Evolutionary conservation across 306 rosid species (phyloP), one percentile per base, ranked within the genome.

Genomic region (Hippophae gyantsensis): DNA sequence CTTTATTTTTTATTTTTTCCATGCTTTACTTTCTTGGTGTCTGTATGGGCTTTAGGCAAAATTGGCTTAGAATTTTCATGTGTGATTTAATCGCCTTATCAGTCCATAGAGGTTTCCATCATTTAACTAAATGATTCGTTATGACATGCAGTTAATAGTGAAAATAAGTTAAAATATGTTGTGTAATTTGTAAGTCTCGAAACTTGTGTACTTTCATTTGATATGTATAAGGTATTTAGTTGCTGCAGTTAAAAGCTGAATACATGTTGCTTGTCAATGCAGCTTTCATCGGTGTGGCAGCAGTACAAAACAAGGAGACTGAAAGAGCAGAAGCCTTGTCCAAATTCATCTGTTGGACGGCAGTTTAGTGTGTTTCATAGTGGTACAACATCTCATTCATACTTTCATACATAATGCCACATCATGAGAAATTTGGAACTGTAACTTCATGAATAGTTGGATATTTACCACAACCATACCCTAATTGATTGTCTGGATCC

Each of bases 251-350:
- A 32, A 32, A 2, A 32, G 23, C 38, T 44, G 12, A 9, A 43
- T 63, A 6, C 57, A 42, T 9, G 48, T 10, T 7, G 48, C 62
- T 69, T 71, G 60, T 42, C 60, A 58, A 56, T 74, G 73, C 70
- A 92, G 99, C 73, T 93, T 66, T 81, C 95, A 42, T 78, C 94
- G 3, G 90, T 88, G 7, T 93, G 99, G 99, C 84, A 84, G 66
- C 84, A 80, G 63, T 88, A 49, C 10, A 7, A 10, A 10, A 10
- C 79, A 80, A 85, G 96, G 71, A 87, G 72, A 81, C 61, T 74
- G 78, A 93, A 86, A 54, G 99, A 86, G 82, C 89, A 74, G 57
- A 88, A 82, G 66, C 84, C 94, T 51, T 92, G 99, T 79, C 79
- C 79, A 7, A 84, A 84, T 75, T 66, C 90, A 73, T 80, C 85